These are phyloP conservation scores for Wickerhamiella australiensis DNA, from an alignment of 805 yeast genomes.

Conservation along the genomic window DNA sequence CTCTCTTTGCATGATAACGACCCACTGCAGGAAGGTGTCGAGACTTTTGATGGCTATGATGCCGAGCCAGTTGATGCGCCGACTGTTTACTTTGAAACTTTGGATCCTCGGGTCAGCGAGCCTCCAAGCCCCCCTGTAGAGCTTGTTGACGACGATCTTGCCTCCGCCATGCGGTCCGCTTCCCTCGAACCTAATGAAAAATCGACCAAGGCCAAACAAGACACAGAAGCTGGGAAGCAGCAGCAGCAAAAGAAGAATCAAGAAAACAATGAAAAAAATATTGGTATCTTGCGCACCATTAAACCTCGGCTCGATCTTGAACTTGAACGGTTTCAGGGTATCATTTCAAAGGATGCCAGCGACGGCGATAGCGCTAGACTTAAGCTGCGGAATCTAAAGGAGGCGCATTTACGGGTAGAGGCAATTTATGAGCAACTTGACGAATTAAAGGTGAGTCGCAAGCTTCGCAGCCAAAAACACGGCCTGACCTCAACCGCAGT, in stretches of 20 bases:
- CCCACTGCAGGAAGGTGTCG: neutral
- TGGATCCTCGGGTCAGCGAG: neutral
- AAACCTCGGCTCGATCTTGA: neutral
- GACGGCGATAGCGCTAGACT: neutral
- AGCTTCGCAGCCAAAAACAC: conserved; percentile 9
- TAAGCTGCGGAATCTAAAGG: conserved; percentile 2
- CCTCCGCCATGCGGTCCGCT: neutral
- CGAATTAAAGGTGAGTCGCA: neutral
- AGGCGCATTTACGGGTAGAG: conserved; percentile 10
- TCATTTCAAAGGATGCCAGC: neutral
- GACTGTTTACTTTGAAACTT: neutral
- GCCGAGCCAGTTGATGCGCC: neutral
- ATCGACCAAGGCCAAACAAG: neutral
- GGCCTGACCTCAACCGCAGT: conserved; percentile 10
- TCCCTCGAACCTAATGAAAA: neutral
- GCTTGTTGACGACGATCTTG: neutral
- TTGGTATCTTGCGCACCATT: neutral
- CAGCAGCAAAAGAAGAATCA: neutral
- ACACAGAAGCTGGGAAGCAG: neutral
- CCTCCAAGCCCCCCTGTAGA: conserved; percentile 1
- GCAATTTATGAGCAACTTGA: conserved; percentile 10
- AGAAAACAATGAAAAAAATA: neutral
- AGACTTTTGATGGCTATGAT: neutral
- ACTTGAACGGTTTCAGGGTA: neutral
- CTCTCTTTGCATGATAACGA: too few species aligned